Percentiles rank a stretch among this genome's conserved stretches.
Conservation (phyloP, 2,329 filamentous ascomycete species). For the Fusarium sp. region DNA sequence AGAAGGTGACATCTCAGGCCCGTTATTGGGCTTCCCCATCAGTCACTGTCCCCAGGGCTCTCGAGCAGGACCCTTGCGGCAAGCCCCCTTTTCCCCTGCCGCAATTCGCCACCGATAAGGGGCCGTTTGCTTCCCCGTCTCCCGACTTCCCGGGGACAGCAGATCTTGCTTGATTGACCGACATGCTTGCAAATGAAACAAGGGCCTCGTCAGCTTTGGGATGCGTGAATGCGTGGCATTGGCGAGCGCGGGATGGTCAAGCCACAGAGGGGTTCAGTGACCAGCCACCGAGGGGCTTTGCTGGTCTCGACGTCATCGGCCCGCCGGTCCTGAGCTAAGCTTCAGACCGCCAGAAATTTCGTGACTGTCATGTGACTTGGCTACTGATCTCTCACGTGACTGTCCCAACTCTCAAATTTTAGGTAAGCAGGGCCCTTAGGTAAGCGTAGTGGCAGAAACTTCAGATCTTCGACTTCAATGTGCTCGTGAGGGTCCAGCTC, state of each 20-base stretch:
- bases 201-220: conserved; percentile 40
- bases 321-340: conserved; percentile 12
- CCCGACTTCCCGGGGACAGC: conserved; percentile 23
- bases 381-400: conserved; percentile 3
- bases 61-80: conserved; percentile 11
- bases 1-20: conserved; percentile 21
- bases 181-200: conserved; percentile 41
- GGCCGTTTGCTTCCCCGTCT: conserved; percentile 20
- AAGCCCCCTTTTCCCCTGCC: conserved; percentile 31
- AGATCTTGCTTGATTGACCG: conserved; percentile 30
- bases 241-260: conserved; percentile 20
- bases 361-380: conserved; percentile 16
- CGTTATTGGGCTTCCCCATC: conserved; percentile 32
- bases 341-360: background rate
- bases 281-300: conserved; percentile 33
- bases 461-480: conserved; percentile 38
- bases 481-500: conserved; percentile 27
- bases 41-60: background rate
- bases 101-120: conserved; percentile 40
- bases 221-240: conserved; percentile 21
- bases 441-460: conserved; percentile 43
- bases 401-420: rapidly evolving
- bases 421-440: conserved; percentile 18
- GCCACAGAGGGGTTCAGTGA: conserved; percentile 32
- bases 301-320: conserved; percentile 38